Percentiles rank a stretch among this genome's conserved stretches.
Evolutionary conservation across 257 asterid genomes (phyloP).

Genomic region (Fraxinus anomala): DNA sequence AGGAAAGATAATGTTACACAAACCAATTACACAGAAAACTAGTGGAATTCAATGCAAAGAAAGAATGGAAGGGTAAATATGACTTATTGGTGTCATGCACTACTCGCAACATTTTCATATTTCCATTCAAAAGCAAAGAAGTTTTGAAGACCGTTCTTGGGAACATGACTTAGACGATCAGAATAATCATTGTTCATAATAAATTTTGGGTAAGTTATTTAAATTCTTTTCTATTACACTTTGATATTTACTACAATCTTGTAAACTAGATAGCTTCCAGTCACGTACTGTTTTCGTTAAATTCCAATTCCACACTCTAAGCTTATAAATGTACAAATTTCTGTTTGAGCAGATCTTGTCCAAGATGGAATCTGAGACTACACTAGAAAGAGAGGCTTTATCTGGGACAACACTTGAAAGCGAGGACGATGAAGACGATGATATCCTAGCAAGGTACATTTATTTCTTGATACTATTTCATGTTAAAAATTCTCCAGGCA

Average conservation of each 20-base stretch:
- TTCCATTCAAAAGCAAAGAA: constrained; percentile 26
- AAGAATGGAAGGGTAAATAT: constrained; percentile 27
- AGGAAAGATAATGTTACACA: constrained; percentile 28
- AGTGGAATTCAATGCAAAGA: constrained; percentile 12
- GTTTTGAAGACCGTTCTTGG: constrained; percentile 20
- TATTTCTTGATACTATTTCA: neutral
- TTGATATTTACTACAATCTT: neutral
- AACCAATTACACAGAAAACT: neutral
- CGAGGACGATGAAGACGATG: neutral
- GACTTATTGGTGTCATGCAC: constrained; percentile 7
- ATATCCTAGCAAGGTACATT: neutral
- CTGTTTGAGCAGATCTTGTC: neutral
- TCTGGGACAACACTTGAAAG: neutral
- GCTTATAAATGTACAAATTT: neutral
- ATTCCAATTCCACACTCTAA: neutral
- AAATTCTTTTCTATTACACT: neutral
- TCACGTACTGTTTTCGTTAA: neutral
- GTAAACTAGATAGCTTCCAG: neutral
- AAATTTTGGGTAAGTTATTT: neutral
- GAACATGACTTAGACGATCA: constrained; percentile 32
- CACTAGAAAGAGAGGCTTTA: neutral
- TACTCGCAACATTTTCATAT: constrained; percentile 28
- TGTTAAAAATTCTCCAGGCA: too few species aligned
- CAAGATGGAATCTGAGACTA: neutral
- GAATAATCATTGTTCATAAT: neutral